phyloP scores from a whole-genome alignment of 164 flowering plant genomes.

The Aristolochia fimbriata region DNA sequence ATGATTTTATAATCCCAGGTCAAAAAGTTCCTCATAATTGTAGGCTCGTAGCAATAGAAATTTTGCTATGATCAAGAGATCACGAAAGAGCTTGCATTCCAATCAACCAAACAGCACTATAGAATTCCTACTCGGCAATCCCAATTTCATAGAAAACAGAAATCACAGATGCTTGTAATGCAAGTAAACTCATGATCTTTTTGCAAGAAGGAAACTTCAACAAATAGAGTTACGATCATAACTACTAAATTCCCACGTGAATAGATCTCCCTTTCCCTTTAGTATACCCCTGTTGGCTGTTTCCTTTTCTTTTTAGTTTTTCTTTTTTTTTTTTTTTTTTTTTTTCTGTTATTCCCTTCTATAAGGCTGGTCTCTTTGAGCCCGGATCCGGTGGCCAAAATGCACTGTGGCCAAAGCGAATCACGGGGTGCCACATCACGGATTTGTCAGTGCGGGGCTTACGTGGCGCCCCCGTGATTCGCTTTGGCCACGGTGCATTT shows the following conservation, averaged over 20 bases:
- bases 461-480: too few species aligned
- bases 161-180: constrained; percentile 9
- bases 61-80: neutral
- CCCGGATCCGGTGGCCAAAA: too few species aligned
- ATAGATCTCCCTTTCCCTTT: constrained; percentile 1
- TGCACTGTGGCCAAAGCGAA: too few species aligned
- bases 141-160: neutral
- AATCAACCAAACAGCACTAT: neutral
- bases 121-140: neutral
- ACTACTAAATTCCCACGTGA: constrained; percentile 7
- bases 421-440: too few species aligned
- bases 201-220: neutral
- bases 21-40: neutral
- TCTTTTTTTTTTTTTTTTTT: neutral
- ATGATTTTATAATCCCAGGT: neutral
- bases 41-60: neutral
- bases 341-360: neutral
- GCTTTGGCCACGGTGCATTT: too few species aligned
- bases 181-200: constrained; percentile 15
- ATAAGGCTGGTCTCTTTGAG: too few species aligned
- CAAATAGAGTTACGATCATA: neutral
- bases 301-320: neutral
- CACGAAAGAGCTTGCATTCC: neutral
- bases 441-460: too few species aligned
- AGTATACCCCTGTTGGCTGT: neutral